Conservation (phyloP, 2,329 filamentous ascomycete genomes). For the Colletotrichum sp. region DNA sequence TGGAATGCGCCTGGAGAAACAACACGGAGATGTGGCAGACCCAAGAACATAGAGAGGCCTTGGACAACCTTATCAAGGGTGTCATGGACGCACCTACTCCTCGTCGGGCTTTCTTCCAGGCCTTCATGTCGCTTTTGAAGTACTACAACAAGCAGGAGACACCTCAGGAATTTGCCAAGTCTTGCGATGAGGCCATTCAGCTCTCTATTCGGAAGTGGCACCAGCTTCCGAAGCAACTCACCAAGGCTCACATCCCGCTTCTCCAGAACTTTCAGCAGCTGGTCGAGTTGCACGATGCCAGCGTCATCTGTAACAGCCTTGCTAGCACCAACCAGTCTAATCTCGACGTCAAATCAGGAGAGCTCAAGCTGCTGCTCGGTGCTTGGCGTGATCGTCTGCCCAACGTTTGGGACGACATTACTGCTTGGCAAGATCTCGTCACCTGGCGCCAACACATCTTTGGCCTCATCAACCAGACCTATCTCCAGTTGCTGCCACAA, state of each 20-base stretch:
- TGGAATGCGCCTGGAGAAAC: constrained; percentile 95
- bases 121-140: constrained; percentile 96
- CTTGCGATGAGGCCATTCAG: constrained; percentile 97
- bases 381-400: constrained; percentile 95
- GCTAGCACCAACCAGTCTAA: constrained; percentile 83
- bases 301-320: constrained; percentile 92
- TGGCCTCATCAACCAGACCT: constrained; percentile 93
- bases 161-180: constrained; percentile 79
- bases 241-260: constrained; percentile 92
- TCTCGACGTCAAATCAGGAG: constrained; percentile 91
- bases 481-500: constrained; percentile 81
- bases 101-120: constrained; percentile 93
- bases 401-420: constrained; percentile 99
- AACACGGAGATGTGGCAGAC: constrained; percentile 95
- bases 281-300: constrained; percentile 96
- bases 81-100: constrained; percentile 98
- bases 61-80: constrained; percentile 93
- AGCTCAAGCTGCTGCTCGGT: constrained; percentile 90
- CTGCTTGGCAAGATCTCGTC: constrained; percentile 98
- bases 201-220: constrained; percentile 98
- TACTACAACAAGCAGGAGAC: constrained; percentile 88
- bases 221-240: constrained; percentile 91
- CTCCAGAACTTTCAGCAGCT: constrained; percentile 98
- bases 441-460: constrained; percentile 99
- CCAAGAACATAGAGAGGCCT: constrained; percentile 81